Evolutionary conservation across 805 yeast genomes (phyloP).

Genomic region (Barnettozyma vustinii): DNA sequence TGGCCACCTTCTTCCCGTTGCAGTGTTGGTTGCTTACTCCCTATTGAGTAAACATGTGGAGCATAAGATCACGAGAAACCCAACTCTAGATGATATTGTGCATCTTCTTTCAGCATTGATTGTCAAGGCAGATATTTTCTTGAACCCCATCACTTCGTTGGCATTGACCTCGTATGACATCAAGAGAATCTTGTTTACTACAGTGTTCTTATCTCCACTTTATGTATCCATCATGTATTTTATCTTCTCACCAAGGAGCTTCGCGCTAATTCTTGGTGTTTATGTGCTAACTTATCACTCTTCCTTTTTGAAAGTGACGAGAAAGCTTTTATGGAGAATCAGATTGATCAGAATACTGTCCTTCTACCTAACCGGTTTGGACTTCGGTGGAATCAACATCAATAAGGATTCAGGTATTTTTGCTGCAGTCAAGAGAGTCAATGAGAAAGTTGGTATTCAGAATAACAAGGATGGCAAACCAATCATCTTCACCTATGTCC

Average conservation of each 20-base stretch:
- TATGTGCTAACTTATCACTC: slow-evolving; percentile 81
- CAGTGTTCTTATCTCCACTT: slow-evolving; percentile 79
- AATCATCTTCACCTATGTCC: slow-evolving; percentile 83
- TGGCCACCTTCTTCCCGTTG: slow-evolving; percentile 73
- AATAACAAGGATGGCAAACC: slow-evolving; percentile 37
- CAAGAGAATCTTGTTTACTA: slow-evolving; percentile 74
- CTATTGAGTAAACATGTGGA: slow-evolving; percentile 51
- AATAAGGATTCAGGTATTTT: slow-evolving; percentile 36
- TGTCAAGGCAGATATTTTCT: slow-evolving; percentile 67
- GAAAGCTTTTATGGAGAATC: slow-evolving; percentile 83
- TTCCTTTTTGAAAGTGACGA: slow-evolving; percentile 73
- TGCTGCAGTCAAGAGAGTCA: slow-evolving; percentile 37
- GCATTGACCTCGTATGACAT: slow-evolving; percentile 76
- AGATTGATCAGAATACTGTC: slow-evolving; percentile 61
- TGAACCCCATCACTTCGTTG: slow-evolving; percentile 73
- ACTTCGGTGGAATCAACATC: slow-evolving; percentile 49
- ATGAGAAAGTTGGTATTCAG: slow-evolving; percentile 29
- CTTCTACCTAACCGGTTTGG: slow-evolving; percentile 84
- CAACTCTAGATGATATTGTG: slow-evolving; percentile 84
- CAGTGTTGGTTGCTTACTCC: slow-evolving; percentile 54
- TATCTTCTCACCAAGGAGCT: slow-evolving; percentile 62
- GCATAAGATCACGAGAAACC: slow-evolving; percentile 54
- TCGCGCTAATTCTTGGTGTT: slow-evolving; percentile 53
- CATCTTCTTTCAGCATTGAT: slow-evolving; percentile 70
- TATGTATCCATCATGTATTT: slow-evolving; percentile 67